Percentiles rank a stretch among this genome's conserved stretches.
These are phyloP conservation scores for Tolypocladium album DNA, from an alignment of 2,329 filamentous ascomycete genomes.

Conservation along the genomic window DNA sequence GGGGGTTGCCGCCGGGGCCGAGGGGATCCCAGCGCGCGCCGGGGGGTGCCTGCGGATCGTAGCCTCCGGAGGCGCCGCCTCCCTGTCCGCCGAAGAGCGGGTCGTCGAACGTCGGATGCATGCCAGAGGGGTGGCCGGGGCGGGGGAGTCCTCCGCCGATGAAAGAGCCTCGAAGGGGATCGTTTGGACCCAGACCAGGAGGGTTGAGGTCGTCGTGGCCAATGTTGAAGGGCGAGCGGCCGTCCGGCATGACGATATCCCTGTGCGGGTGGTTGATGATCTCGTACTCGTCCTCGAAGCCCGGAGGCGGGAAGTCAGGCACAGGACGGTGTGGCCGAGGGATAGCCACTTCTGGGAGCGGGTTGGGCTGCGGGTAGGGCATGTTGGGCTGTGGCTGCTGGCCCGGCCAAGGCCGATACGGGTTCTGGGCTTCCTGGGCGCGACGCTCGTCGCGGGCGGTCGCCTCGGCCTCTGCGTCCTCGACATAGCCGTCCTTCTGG, in stretches of 20 bases:
- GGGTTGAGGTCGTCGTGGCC: constrained; percentile 86
- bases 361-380: constrained; percentile 56
- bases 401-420: constrained; percentile 21
- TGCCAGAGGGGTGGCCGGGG: constrained; percentile 61
- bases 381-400: constrained; percentile 48
- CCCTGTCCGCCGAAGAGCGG: constrained; percentile 61
- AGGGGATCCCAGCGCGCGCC: constrained; percentile 88
- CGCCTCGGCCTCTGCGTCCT: constrained; percentile 33
- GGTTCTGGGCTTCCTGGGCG: constrained; percentile 27
- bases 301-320: constrained; percentile 72
- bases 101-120: constrained; percentile 95
- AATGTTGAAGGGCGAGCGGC: constrained; percentile 53
- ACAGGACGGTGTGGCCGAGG: constrained; percentile 56
- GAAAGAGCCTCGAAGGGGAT: constrained; percentile 63
- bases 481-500: constrained; percentile 69
- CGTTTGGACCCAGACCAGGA: constrained; percentile 71
- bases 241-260: constrained; percentile 26
- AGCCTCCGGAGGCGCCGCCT: constrained; percentile 25
- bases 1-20: constrained; percentile 50
- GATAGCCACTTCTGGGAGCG: constrained; percentile 45
- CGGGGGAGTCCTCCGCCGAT: constrained; percentile 48
- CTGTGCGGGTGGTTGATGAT: constrained; percentile 49
- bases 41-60: constrained; percentile 65
- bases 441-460: constrained; percentile 29
- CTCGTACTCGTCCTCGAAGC: constrained; percentile 89